A percentile compares a stretch with the other conserved stretches of the same genome.
Conservation (phyloP, 2,329 filamentous ascomycete species). For the Claviceps pusilla region DNA sequence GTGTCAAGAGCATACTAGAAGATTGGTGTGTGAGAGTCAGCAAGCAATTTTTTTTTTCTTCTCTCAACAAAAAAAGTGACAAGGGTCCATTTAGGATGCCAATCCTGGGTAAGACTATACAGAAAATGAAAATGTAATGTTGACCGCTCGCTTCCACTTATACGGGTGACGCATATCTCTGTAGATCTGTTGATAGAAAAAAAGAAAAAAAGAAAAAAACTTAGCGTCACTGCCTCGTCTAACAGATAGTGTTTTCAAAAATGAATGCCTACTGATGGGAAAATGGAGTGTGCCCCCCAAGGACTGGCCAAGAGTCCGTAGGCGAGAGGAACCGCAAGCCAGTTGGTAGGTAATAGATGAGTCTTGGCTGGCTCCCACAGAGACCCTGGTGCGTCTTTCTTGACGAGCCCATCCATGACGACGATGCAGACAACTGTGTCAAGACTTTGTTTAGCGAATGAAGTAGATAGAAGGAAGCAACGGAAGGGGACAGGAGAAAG, state of each 20-base stretch:
- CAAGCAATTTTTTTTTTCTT: too few relatives aligned
- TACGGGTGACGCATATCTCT: conserved; percentile 58
- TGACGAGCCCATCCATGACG: conserved; percentile 72
- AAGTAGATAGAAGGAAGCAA: neutral
- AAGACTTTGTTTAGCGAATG: neutral
- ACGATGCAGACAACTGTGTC: conserved; percentile 69
- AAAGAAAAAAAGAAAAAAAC: too few relatives aligned
- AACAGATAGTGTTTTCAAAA: too few relatives aligned
- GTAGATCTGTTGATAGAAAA: conserved; percentile 30
- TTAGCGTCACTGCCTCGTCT: neutral
- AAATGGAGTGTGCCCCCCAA: conserved; percentile 51
- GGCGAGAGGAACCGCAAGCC: conserved; percentile 72
- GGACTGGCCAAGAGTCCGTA: conserved; percentile 79
- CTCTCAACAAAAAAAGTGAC: too few relatives aligned
- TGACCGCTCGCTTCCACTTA: conserved; percentile 62
- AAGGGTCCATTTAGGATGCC: neutral
- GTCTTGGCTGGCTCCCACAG: conserved; percentile 66
- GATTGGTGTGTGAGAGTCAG: neutral
- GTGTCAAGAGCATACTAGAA: conserved; percentile 61
- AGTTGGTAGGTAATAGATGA: conserved; percentile 70
- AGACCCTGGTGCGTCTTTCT: conserved; percentile 65
- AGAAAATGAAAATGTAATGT: conserved; percentile 73
- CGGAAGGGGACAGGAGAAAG: too few relatives aligned
- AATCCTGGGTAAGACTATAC: conserved; percentile 23
- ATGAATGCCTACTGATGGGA: conserved; percentile 51